Evolutionary conservation across 768 basidiomycete species (phyloP), one percentile per base, ranked within the genome.

Genomic region (Tricholomella constricta): DNA sequence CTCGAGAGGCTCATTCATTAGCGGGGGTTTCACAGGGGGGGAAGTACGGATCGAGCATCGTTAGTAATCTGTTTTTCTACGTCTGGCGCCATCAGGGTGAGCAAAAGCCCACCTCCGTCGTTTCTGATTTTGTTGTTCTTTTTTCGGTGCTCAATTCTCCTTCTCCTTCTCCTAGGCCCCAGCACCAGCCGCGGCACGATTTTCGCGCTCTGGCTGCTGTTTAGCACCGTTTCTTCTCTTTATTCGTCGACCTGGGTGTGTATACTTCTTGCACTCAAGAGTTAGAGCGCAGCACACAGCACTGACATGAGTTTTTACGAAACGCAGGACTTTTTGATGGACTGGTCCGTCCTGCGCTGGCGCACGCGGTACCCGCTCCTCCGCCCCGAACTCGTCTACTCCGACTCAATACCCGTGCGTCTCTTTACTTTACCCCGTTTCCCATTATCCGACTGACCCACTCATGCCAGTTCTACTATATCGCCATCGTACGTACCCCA

Each of bases 201-300:
- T 15, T 90, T 95, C 60, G 79, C 79, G 0, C 59, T 88, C 1
- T 96, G 86, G 80, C 80, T 85, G 58, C 63, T 96, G 11, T 77
- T 80, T 35, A 86, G 78, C 12, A 75, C 79, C 7, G 61, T 83
- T 40, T 86, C 84, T 62, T 79, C 94, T 0, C 52, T 80, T 2
- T 99, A 97, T 66, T 82, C 84, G 4, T 78, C 78, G 36, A 66
- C 81, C 32, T 98, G 97, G 95, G 94, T 91, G 62, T 47, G 83
- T 60, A n/a, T 6, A 14, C n/a, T 15, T 14, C 27, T 14, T 52
- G 29, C 19, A 3, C 22, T 8, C 19, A 19, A n/a, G n/a, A n/a
- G n/a, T n/a, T n/a, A n/a, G n/a, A n/a, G n/a, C n/a, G n/a, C n/a
- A n/a, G n/a, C 23, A 36, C 2, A 22, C 11, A 17, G 32, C 11